These are phyloP conservation scores for Beauveria australis DNA, from an alignment of 2,329 filamentous ascomycete species.

Conservation along the genomic window DNA sequence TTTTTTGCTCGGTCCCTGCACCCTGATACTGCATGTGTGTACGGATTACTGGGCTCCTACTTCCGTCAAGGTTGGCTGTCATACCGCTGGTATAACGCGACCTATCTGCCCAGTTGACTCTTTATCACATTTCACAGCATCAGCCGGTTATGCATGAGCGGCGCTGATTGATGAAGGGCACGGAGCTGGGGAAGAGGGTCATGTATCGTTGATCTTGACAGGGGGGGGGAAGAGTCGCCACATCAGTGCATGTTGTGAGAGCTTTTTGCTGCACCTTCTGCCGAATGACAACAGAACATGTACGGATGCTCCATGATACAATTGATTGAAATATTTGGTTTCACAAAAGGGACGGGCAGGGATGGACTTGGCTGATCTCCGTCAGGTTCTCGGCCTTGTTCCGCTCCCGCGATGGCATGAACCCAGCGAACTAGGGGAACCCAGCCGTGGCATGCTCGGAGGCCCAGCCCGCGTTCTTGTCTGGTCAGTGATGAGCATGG, in stretches of 20 bases:
- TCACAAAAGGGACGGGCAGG: not conserved
- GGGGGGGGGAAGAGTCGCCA: not conserved
- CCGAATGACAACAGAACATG: not conserved
- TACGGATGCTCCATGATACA: too few relatives aligned
- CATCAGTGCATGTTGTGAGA: not conserved
- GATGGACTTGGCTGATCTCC: not conserved
- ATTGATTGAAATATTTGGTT: not conserved
- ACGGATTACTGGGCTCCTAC: too few relatives aligned
- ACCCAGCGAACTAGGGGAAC: not conserved
- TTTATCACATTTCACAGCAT: not conserved
- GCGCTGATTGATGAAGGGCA: too few relatives aligned
- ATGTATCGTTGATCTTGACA: not conserved
- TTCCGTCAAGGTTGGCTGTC: too few relatives aligned
- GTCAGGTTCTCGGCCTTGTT: not conserved
- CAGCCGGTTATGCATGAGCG: not conserved
- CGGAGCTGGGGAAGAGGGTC: not conserved
- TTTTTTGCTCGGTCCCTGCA: not conserved
- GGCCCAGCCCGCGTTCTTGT: too few relatives aligned
- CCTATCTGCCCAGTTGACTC: not conserved
- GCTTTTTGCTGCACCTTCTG: not conserved
- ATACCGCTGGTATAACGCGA: not conserved
- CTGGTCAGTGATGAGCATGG: too few relatives aligned
- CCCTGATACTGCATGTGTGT: not conserved
- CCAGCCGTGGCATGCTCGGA: not conserved
- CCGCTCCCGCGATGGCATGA: not conserved